Evolutionary conservation across 495 filamentous ascomycete species (phyloP).

Genomic region (Penicillium canariense): DNA sequence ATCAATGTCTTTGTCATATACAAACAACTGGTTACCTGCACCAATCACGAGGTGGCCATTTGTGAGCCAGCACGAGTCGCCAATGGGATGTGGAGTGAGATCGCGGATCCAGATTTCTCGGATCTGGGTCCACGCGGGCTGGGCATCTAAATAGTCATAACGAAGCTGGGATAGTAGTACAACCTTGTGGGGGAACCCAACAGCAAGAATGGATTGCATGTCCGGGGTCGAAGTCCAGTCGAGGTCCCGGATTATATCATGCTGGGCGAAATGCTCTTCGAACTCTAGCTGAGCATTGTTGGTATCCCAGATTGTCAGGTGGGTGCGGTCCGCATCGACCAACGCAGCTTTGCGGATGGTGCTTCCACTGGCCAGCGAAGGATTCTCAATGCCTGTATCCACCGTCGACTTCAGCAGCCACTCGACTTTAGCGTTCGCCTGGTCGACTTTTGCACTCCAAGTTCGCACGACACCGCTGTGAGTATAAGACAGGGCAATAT

Average conservation of each 20-base stretch:
- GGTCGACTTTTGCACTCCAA: constrained; percentile 79
- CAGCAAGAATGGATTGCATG: constrained; percentile 84
- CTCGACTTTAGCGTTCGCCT: constrained; percentile 53
- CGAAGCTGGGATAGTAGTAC: constrained; percentile 86
- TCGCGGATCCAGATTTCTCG: constrained; percentile 78
- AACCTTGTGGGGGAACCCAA: constrained; percentile 84
- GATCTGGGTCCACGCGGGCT: constrained; percentile 86
- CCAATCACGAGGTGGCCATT: constrained; percentile 82
- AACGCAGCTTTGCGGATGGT: constrained; percentile 85
- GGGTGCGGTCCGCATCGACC: constrained; percentile 68
- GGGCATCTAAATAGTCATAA: constrained; percentile 87
- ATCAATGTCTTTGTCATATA: constrained; percentile 74
- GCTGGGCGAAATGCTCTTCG: constrained; percentile 65
- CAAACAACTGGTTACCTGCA: constrained; percentile 89
- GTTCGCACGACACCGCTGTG: constrained; percentile 71
- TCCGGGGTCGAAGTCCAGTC: constrained; percentile 96
- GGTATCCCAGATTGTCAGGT: constrained; percentile 89
- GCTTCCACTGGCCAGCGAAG: constrained; percentile 79
- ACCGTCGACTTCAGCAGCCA: constrained; percentile 85
- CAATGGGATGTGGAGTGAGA: constrained; percentile 87
- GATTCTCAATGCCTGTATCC: constrained; percentile 72
- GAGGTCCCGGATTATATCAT: constrained; percentile 78
- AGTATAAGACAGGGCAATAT: constrained; percentile 86
- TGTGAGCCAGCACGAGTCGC: constrained; percentile 86
- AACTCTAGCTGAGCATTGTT: constrained; percentile 80